Evolutionary conservation across 305 asterid genomes (phyloP).

Genomic region (Stenogyne calaminthoides): DNA sequence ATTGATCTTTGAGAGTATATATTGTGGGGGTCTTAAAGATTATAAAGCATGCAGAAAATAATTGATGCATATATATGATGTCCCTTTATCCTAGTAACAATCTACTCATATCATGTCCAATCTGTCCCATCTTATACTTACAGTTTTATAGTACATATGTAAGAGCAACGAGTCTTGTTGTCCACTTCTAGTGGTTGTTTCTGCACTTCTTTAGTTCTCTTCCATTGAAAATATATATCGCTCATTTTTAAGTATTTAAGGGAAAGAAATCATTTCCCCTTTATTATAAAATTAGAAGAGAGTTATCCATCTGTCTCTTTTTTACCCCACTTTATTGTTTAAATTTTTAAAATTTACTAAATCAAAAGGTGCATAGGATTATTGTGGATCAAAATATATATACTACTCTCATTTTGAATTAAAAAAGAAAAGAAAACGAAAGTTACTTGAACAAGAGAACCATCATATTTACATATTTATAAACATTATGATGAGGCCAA

Average conservation of each 20-base stretch:
- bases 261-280: too few species aligned
- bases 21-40: neutral
- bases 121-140: constrained; percentile 29
- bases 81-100: constrained; percentile 40
- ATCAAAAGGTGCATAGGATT: neutral
- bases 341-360: too few species aligned
- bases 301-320: too few species aligned
- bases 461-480: neutral
- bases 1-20: neutral
- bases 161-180: neutral
- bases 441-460: neutral
- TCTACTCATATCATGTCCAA: constrained; percentile 40
- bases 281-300: too few species aligned
- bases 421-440: neutral
- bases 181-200: constrained; percentile 19
- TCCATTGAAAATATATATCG: neutral
- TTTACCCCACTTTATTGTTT: too few species aligned
- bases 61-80: constrained; percentile 35
- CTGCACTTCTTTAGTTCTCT: constrained; percentile 3
- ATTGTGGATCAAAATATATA: neutral
- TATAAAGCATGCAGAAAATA: constrained; percentile 19
- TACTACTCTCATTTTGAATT: neutral
- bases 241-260: too few species aligned
- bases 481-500: constrained; percentile 25
- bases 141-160: too few species aligned